Conservation (phyloP, 257 asterid genomes). For the Prunella vulgaris region DNA sequence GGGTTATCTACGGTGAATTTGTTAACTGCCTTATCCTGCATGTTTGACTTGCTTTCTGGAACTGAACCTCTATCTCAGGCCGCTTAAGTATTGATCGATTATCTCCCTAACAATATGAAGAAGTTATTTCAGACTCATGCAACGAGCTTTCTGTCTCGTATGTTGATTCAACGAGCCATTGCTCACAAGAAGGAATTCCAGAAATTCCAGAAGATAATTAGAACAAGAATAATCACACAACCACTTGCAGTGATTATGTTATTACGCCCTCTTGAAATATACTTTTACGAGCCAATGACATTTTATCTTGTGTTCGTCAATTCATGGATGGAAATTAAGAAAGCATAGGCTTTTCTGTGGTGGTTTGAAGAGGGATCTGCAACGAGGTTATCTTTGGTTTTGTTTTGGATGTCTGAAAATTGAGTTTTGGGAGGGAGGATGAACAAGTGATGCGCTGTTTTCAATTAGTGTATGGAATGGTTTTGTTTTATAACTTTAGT, state of each 20-base stretch:
- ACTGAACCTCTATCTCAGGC: conserved; percentile 49
- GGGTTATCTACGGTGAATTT: neutral
- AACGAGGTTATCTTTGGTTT: neutral
- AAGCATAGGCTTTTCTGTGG: neutral
- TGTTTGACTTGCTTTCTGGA: conserved; percentile 20
- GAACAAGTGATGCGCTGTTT: neutral
- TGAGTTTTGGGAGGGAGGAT: neutral
- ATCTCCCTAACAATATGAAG: neutral
- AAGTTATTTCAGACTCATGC: neutral
- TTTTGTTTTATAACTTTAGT: neutral
- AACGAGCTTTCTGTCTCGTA: neutral
- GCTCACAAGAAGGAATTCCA: neutral
- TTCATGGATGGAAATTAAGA: neutral
- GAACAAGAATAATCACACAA: conserved; percentile 17
- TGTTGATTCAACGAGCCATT: neutral
- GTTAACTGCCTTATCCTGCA: neutral
- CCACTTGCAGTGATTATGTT: neutral
- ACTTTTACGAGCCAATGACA: neutral
- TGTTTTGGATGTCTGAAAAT: neutral
- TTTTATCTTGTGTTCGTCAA: neutral
- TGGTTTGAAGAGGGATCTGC: neutral
- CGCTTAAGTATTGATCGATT: conserved; percentile 32
- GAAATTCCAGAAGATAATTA: neutral
- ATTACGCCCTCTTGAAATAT: neutral
- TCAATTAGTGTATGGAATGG: neutral